These are phyloP conservation scores for Alternaria ethzedia DNA, from an alignment of 2,329 filamentous ascomycete species.

Conservation along the genomic window DNA sequence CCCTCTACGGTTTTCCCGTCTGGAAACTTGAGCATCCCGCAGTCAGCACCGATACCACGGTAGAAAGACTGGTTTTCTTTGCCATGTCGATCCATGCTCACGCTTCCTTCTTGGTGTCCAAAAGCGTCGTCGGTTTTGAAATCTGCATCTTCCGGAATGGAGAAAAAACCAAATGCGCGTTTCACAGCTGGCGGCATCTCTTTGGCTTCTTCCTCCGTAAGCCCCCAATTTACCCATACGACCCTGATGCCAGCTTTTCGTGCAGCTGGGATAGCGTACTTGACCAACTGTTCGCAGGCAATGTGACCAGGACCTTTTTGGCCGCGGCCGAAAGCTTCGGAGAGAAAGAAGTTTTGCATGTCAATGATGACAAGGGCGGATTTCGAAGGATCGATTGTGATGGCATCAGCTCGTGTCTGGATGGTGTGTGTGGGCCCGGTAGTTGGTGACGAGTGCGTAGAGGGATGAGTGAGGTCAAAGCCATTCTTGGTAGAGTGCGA, in stretches of 20 bases:
- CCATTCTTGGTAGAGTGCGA: slow-evolving; percentile 51
- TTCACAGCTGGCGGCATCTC: slow-evolving; percentile 49
- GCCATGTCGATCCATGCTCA: slow-evolving; percentile 45
- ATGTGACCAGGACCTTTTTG: slow-evolving; percentile 24
- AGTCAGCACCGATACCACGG: slow-evolving; percentile 45
- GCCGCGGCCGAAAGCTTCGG: slow-evolving; percentile 28
- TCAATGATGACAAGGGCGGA: slow-evolving; percentile 52
- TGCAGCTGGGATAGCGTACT: slow-evolving; percentile 48
- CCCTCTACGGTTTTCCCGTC: slow-evolving; percentile 34
- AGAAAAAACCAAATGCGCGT: slow-evolving; percentile 46
- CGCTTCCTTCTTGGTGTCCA: slow-evolving; percentile 11
- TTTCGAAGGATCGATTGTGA: slow-evolving; percentile 44
- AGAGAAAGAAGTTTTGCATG: slow-evolving; percentile 55
- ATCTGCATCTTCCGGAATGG: slow-evolving; percentile 23
- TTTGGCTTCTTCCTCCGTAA: slow-evolving; percentile 45
- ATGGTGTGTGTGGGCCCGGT: slow-evolving; percentile 21
- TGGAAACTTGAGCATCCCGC: slow-evolving; percentile 26
- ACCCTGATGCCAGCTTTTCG: slow-evolving; percentile 48
- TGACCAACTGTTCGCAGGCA: slow-evolving; percentile 40
- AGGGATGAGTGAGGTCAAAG: slow-evolving; percentile 56
- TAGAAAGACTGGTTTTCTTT: slow-evolving; percentile 20
- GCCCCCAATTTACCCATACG: slow-evolving; percentile 53
- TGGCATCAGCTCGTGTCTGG: slow-evolving; percentile 33
- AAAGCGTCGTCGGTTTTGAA: slow-evolving; percentile 8
- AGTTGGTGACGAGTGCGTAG: slow-evolving; percentile 31